Evolutionary conservation across 371 early-diverging fungal genomes (phyloP).

Genomic region (Mortierella sp.): DNA sequence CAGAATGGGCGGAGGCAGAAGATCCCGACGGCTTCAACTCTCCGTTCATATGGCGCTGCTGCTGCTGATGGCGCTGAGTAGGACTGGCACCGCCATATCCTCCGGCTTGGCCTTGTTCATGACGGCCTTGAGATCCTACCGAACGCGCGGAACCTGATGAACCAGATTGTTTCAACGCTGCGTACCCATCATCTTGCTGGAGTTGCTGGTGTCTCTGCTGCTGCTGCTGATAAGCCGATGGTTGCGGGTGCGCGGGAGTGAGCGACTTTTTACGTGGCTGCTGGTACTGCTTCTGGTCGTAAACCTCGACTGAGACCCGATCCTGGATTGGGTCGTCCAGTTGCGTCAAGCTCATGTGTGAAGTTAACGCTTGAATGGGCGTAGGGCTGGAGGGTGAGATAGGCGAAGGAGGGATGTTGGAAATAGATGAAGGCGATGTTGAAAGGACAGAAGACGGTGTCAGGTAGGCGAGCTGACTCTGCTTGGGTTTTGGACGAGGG

Average conservation of each 20-base stretch:
- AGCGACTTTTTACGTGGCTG: constrained; percentile 41
- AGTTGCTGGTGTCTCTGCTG: constrained; percentile 35
- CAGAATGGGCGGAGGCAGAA: constrained; percentile 30
- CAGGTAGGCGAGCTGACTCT: constrained; percentile 40
- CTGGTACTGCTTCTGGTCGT: constrained; percentile 37
- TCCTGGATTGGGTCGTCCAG: constrained; percentile 43
- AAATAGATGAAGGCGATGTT: constrained; percentile 15
- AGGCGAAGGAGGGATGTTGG: constrained; percentile 21
- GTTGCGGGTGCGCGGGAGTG: constrained; percentile 19
- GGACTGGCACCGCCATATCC: constrained; percentile 16
- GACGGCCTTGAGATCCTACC: constrained; percentile 28
- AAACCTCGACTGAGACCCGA: constrained; percentile 24
- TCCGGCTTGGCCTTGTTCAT: neutral
- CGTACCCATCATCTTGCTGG: constrained; percentile 12
- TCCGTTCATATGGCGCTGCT: constrained; percentile 26
- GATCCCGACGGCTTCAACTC: constrained; percentile 44
- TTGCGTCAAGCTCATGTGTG: constrained; percentile 29
- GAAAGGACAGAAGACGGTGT: constrained; percentile 9
- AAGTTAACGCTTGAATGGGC: constrained; percentile 27
- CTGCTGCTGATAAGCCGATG: constrained; percentile 13
- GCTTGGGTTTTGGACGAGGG: constrained; percentile 16
- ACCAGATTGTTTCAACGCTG: constrained; percentile 32
- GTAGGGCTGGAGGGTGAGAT: constrained; percentile 39
- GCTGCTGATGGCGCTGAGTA: constrained; percentile 28
- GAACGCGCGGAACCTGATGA: constrained; percentile 44